These are phyloP conservation scores for Blastocystis sp. DNA, from an alignment of 352 stramenopile species.

Conservation along the genomic window DNA sequence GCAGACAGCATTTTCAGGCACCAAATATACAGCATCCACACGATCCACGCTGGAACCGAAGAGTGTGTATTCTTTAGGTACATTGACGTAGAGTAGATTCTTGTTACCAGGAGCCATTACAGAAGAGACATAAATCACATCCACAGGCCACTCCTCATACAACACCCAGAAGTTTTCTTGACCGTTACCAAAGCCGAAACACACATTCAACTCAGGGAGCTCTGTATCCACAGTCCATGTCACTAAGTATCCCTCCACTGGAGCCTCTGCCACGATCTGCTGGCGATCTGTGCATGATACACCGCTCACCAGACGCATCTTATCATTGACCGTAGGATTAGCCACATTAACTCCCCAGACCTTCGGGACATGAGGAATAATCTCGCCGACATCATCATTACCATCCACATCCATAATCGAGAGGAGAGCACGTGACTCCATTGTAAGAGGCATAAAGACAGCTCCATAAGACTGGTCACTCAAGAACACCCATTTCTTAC, in stretches of 20 bases:
- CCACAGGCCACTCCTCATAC: constrained; percentile 27
- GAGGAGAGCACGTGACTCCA: constrained; percentile 48
- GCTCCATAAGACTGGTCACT: constrained; percentile 38
- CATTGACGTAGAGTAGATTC: constrained; percentile 10
- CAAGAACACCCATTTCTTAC: constrained; percentile 40
- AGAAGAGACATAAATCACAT: constrained; percentile 41
- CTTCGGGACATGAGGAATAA: background rate
- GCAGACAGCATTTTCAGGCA: background rate
- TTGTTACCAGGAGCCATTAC: constrained; percentile 42
- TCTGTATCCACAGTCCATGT: background rate
- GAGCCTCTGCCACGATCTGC: constrained; percentile 11
- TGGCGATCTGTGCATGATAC: background rate
- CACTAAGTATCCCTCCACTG: constrained; percentile 19
- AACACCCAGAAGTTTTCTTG: constrained; percentile 32
- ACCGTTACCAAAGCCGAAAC: constrained; percentile 51
- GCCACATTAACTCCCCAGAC: constrained; percentile 30
- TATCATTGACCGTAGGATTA: constrained; percentile 13
- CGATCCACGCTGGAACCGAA: constrained; percentile 9
- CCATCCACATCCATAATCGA: background rate
- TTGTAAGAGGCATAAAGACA: constrained; percentile 1
- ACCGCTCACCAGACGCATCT: constrained; percentile 50
- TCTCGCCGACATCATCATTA: background rate
- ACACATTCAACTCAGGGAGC: constrained; percentile 13
- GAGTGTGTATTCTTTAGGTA: constrained; percentile 44
- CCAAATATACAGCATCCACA: constrained; percentile 3